Conservation (phyloP, 2,329 filamentous ascomycete species). For the Penicillium digitatum region DNA sequence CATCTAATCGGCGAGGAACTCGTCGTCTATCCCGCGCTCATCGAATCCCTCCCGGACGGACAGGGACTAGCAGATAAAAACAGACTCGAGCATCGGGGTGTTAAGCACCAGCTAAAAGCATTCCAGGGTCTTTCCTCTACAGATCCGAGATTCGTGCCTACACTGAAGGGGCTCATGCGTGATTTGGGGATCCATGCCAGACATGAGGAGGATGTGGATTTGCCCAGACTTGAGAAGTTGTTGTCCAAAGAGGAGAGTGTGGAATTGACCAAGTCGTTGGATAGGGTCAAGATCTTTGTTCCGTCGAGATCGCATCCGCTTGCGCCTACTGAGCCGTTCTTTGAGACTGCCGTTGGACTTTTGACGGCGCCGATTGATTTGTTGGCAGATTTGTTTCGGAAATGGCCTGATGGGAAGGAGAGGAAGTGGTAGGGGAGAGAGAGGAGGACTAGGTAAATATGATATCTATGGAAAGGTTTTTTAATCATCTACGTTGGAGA, state of each 20-base stretch:
- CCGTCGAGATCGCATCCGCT: conserved; percentile 51
- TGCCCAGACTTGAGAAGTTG: conserved; percentile 47
- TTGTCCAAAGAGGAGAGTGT: conserved; percentile 38
- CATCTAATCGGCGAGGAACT: conserved; percentile 52
- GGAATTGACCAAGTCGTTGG: conserved; percentile 44
- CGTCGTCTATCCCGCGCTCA: conserved; percentile 54
- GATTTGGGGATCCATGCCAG: conserved; percentile 47
- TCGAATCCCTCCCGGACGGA: conserved; percentile 47
- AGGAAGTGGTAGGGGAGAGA: neutral
- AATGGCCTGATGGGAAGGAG: conserved; percentile 45
- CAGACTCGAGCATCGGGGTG: conserved; percentile 50
- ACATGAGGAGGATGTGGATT: conserved; percentile 50
- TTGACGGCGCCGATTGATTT: conserved; percentile 56
- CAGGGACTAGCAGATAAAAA: conserved; percentile 48
- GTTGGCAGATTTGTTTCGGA: conserved; percentile 53
- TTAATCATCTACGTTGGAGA: too few species aligned
- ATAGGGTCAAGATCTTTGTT: conserved; percentile 52
- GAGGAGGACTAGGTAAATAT: too few species aligned
- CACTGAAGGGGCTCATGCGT: conserved; percentile 44
- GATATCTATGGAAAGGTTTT: too few species aligned
- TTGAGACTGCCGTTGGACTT: conserved; percentile 54
- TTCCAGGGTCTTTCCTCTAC: conserved; percentile 47
- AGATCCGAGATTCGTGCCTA: conserved; percentile 43
- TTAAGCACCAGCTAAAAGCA: conserved; percentile 50
- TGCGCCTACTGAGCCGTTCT: conserved; percentile 52